Evolutionary conservation across 2,329 filamentous ascomycete species (phyloP).

Genomic region (Aspergillus terreus): DNA sequence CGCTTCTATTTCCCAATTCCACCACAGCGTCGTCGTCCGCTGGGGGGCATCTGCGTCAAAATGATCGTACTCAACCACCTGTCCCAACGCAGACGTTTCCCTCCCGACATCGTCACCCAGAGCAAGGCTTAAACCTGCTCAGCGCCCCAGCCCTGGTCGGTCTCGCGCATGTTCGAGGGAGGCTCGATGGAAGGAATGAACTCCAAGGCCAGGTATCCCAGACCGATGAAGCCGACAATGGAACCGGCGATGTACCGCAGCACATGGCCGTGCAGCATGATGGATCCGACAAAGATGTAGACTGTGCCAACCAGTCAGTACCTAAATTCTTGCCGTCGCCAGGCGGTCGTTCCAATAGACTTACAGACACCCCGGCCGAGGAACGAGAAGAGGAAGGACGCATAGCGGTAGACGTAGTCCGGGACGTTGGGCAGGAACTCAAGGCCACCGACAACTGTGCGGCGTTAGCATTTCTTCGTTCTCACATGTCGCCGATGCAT

Average conservation of each 20-base stretch:
- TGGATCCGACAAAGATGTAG: constrained; percentile 91
- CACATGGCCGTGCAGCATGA: constrained; percentile 67
- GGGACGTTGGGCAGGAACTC: constrained; percentile 85
- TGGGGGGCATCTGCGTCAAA: no score
- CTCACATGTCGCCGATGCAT: neutral
- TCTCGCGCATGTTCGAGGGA: constrained; percentile 76
- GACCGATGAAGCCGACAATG: constrained; percentile 71
- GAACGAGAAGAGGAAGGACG: constrained; percentile 97
- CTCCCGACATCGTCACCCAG: neutral
- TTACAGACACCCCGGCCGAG: constrained; percentile 89
- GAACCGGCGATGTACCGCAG: constrained; percentile 73
- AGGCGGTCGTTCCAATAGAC: constrained; percentile 36
- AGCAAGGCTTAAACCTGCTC: constrained; percentile 62
- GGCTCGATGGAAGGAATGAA: constrained; percentile 76
- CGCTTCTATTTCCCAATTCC: neutral
- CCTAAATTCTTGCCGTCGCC: neutral
- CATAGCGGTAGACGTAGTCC: constrained; percentile 86
- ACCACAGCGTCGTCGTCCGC: neutral
- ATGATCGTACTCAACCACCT: no score
- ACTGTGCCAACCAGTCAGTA: constrained; percentile 52
- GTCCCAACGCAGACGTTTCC: no score
- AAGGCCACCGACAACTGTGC: constrained; percentile 63
- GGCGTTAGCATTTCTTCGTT: constrained; percentile 17
- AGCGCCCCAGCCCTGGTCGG: constrained; percentile 70
- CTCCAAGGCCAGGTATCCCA: constrained; percentile 73